Conservation (phyloP, 495 filamentous ascomycete species). For the Aspergillus taichungensis region DNA sequence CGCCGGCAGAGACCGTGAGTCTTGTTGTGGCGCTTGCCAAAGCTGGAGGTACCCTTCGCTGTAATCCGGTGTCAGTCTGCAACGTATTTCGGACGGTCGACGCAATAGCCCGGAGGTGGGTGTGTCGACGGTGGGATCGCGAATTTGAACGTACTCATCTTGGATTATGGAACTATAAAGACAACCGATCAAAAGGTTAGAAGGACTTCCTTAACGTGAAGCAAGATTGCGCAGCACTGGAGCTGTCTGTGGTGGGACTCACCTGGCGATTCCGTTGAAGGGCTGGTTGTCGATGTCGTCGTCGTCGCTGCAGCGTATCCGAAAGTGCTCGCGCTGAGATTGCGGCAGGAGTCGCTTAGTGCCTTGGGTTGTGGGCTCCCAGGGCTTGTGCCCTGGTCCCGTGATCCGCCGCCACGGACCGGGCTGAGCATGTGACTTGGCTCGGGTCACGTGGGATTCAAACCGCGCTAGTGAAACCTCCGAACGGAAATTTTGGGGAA, state of each 20-base stretch:
- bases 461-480: too few relatives aligned
- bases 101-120: conserved; percentile 5
- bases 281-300: conserved; percentile 45
- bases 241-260: conserved; percentile 9
- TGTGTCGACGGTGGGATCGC: conserved; percentile 15
- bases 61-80: conserved; percentile 38
- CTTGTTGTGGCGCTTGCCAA: conserved; percentile 99
- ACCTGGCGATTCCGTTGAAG: conserved; percentile 45
- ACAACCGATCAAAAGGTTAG: conserved; percentile 10
- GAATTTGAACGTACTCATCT: conserved; percentile 51
- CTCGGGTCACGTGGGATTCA: too few relatives aligned
- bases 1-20: conserved; percentile 98
- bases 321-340: conserved; percentile 31
- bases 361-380: conserved; percentile 22
- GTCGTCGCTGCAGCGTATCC: conserved; percentile 35
- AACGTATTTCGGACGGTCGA: conserved; percentile 19
- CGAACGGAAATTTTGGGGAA: too few relatives aligned
- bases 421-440: not conserved
- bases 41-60: conserved; percentile 94
- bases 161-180: conserved; percentile 46
- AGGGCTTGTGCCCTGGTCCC: conserved; percentile 31
- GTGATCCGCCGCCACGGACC: conserved; percentile 10
- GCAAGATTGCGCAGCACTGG: too few relatives aligned
- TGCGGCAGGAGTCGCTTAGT: conserved; percentile 31
- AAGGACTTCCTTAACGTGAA: not conserved